phyloP scores from a whole-genome alignment of 306 rosid genomes.

The Cucurbita ficifolia region DNA sequence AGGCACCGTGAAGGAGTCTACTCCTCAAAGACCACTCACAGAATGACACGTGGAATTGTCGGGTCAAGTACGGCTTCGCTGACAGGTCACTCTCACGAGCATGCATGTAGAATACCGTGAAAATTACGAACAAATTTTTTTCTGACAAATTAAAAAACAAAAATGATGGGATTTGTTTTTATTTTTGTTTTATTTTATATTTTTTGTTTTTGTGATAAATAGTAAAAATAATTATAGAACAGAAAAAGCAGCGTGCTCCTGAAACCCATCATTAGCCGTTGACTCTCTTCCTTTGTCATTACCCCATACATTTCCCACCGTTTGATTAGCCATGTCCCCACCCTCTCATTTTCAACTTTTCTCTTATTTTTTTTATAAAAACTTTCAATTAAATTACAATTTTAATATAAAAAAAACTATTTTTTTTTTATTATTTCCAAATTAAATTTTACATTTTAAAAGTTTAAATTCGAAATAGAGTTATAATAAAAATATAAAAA shows the following conservation, averaged over 20 bases:
- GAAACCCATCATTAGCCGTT: conserved; percentile 1
- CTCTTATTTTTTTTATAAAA: no score
- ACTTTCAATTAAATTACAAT: no score
- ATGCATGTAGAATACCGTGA: conserved; percentile 2
- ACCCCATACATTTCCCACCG: conserved; percentile 1
- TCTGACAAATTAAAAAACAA: not conserved
- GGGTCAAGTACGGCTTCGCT: conserved; percentile 8
- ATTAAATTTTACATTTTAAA: no score
- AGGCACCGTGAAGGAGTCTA: conserved; percentile 6
- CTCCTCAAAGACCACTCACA: not conserved
- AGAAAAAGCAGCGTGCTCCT: not conserved
- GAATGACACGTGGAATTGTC: not conserved
- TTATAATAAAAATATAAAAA: no score
- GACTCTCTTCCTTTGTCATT: not conserved
- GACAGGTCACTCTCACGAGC: conserved; percentile 8
- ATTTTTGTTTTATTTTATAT: not conserved
- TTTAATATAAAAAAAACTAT: no score
- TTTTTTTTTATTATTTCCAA: no score
- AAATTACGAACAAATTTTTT: not conserved
- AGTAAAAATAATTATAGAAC: not conserved
- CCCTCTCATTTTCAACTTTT: not conserved
- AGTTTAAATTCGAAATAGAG: no score
- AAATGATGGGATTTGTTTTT: not conserved
- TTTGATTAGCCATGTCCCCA: conserved; percentile 2
- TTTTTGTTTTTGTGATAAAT: not conserved